Base-by-base conservation (phyloP, 352 stramenopile genomes). In the Phytophthora macrochlamydospora region DNA sequence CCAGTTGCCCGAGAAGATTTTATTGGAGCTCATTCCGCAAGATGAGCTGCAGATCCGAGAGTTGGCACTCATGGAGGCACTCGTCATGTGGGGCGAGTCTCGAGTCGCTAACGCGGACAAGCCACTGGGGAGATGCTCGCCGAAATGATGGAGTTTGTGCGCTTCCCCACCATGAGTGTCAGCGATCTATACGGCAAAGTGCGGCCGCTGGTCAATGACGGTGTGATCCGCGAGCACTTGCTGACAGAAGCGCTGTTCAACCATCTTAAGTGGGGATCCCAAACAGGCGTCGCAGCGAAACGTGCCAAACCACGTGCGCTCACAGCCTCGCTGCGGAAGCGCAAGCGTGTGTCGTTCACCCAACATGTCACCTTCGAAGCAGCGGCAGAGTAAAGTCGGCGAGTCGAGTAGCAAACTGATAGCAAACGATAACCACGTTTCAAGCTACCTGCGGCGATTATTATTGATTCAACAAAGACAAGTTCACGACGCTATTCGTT, bases 11-110 rank as follows among this genome's bases (percentile, higher is more conserved):
- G 88, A 95, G 57, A 95, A 95, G 53, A 76, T 95, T 31, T 57
- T 95, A 32, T 69, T 93, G 2, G 88, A 95, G 76, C 75, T 95
- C 32, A 81, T 94, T 32, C 79, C 89, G 42, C 67, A 91, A 51
- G 83, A 96, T 56, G 81, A 96, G n/a, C 62, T 94, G 31, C 88
- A 95, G 68, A 93, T 96, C 44, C 87, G 87, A 42, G 86, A 96
- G 53, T 67, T 92, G 18, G 73, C 82, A 18, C 66, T 96, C 14
- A 82, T 96, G 66, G 86, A 94, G 40, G 86, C 88, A 12, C 59
- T 96, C 3, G 81, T 94, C 18, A 79, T 82, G 63, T 96, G 86
- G 88, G 88, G 85, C 7, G 79, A 93, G 56, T 78, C 88, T 29
- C 82, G 86, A n/a, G 74, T 90, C 0, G 69, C 72, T 2, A 77